A percentile compares a stretch with the other conserved stretches of the same genome.
Conservation (phyloP, 345 rosid genomes). For the Salix viminalis region DNA sequence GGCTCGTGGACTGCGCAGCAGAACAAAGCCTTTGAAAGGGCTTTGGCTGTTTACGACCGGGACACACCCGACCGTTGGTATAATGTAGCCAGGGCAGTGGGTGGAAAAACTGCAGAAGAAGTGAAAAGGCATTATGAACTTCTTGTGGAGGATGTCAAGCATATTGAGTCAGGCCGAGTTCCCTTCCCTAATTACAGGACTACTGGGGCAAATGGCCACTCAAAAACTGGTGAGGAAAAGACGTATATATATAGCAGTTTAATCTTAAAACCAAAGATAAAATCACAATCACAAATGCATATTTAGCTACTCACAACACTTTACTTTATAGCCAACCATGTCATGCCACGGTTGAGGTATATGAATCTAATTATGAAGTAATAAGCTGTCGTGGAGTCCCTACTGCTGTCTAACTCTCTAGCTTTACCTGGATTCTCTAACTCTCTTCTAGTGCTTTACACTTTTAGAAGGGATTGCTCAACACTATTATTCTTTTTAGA, state of each 20-base stretch:
- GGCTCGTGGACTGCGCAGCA: constrained; percentile 76
- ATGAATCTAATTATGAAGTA: constrained; percentile 13
- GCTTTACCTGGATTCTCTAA: constrained; percentile 31
- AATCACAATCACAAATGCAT: neutral
- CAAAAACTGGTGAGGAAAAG: constrained; percentile 32
- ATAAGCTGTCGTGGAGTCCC: neutral
- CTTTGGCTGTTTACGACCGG: constrained; percentile 79
- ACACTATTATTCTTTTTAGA: neutral
- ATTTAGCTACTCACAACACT: neutral
- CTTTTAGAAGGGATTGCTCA: neutral
- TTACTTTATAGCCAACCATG: neutral
- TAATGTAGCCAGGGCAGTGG: constrained; percentile 89
- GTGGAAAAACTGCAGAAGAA: constrained; percentile 79
- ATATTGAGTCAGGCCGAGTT: constrained; percentile 78
- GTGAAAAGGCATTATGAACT: constrained; percentile 74
- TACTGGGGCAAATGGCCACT: constrained; percentile 27
- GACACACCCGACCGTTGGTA: constrained; percentile 98
- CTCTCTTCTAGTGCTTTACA: neutral
- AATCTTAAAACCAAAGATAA: neutral
- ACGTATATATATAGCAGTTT: constrained; percentile 29
- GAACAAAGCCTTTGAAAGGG: constrained; percentile 92
- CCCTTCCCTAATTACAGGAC: constrained; percentile 76
- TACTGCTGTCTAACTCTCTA: constrained; percentile 16
- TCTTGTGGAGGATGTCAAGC: constrained; percentile 65
- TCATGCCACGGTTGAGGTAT: constrained; percentile 9